Conservation (phyloP, 345 rosid genomes). For the Melaleuca quinquenervia region DNA sequence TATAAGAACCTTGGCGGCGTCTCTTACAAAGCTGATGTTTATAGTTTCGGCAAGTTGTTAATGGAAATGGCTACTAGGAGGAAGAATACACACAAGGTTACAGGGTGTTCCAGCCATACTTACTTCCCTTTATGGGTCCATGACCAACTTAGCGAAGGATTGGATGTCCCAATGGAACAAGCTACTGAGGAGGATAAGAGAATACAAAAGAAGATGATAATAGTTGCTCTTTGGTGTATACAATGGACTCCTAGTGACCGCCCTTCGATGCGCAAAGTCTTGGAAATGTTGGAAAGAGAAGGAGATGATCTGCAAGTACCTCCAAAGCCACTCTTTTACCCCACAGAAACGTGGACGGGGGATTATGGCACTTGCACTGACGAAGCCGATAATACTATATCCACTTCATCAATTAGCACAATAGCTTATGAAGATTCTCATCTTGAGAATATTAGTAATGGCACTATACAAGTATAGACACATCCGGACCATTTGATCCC, state of each 20-base stretch:
- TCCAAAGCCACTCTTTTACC: neutral
- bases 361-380: neutral
- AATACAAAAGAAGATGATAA: neutral
- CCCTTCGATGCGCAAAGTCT: neutral
- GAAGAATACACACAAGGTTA: neutral
- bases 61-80: neutral
- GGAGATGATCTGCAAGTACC: neutral
- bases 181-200: neutral
- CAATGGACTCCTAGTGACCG: neutral
- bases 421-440: neutral
- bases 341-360: neutral
- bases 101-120: fast-evolving
- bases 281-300: neutral
- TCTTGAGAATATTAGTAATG: neutral
- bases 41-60: neutral
- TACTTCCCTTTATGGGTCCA: neutral
- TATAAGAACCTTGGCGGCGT: neutral
- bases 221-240: neutral
- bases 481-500: neutral
- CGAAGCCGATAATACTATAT: neutral
- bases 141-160: neutral
- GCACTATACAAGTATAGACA: neutral
- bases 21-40: neutral
- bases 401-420: neutral
- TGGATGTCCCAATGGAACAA: neutral